These are phyloP conservation scores for Circinella umbellata DNA, from an alignment of 371 early-diverging fungal species.

Conservation along the genomic window DNA sequence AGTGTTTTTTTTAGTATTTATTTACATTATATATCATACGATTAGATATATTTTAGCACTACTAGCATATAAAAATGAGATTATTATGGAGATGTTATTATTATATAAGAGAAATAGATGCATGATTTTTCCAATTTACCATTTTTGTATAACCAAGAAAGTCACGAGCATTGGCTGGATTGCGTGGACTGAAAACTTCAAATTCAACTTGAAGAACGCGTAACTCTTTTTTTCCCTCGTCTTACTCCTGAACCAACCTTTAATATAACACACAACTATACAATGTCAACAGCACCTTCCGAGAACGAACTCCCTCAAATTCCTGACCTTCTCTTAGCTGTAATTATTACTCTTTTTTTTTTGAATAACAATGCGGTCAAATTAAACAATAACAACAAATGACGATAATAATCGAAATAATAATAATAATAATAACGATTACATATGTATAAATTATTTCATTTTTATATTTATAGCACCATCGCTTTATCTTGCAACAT, in stretches of 20 bases:
- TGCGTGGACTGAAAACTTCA: neutral
- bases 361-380: no score
- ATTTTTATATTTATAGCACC: slow-evolving; percentile 55
- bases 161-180: neutral
- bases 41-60: neutral
- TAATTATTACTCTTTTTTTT: slow-evolving; percentile 18
- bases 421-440: neutral
- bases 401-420: no score
- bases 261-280: neutral
- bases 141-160: neutral
- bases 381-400: no score
- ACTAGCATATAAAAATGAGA: no score
- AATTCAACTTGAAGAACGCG: slow-evolving; percentile 1
- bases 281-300: slow-evolving; percentile 3
- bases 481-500: slow-evolving; percentile 71
- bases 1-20: no score
- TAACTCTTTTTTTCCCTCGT: neutral
- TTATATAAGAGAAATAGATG: no score
- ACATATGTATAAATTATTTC: neutral
- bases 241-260: neutral
- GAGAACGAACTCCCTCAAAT: slow-evolving; percentile 73
- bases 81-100: no score
- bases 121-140: neutral
- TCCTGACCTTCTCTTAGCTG: slow-evolving; percentile 76
- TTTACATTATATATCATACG: no score